A percentile compares a stretch with the other conserved stretches of the same genome.
Evolutionary conservation across 2,329 filamentous ascomycete species (phyloP).

Genomic region (Alternaria triticina): DNA sequence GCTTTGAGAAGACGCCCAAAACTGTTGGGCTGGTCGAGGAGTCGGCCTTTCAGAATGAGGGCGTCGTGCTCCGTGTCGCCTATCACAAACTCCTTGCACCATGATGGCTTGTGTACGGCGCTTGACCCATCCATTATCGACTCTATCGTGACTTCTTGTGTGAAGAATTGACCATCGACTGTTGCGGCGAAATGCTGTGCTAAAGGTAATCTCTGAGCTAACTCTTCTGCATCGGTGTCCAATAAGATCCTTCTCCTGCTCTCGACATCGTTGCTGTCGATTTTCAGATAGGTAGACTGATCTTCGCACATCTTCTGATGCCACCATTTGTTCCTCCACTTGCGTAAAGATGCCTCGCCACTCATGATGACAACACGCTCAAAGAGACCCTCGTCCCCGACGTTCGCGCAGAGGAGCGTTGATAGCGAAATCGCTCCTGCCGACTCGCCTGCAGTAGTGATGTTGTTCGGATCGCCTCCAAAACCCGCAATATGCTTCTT

Average conservation of each 20-base stretch:
- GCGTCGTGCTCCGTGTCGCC: conserved; percentile 56
- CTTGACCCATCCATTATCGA: conserved; percentile 20
- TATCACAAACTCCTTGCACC: conserved; percentile 56
- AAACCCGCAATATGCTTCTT: conserved; percentile 48
- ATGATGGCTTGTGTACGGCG: conserved; percentile 47
- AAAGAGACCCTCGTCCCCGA: conserved; percentile 31
- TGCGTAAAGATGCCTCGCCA: conserved; percentile 38
- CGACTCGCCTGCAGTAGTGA: conserved; percentile 55
- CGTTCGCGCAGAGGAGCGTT: conserved; percentile 34
- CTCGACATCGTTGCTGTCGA: conserved; percentile 13
- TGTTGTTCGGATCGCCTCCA: conserved; percentile 47
- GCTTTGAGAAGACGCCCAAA: conserved; percentile 19
- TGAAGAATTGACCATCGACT: conserved; percentile 34
- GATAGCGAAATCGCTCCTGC: conserved; percentile 51
- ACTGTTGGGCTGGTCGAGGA: conserved; percentile 38
- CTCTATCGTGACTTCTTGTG: conserved; percentile 21
- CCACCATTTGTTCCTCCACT: conserved; percentile 33
- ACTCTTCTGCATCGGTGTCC: conserved; percentile 24
- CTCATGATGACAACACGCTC: conserved; percentile 40
- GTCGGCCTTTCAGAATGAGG: conserved; percentile 32
- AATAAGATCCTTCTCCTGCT: conserved; percentile 21
- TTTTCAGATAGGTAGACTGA: conserved; percentile 26
- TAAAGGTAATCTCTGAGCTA: conserved; percentile 31
- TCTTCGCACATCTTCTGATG: conserved; percentile 35
- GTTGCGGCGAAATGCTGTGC: conserved; percentile 33